Base-by-base conservation (phyloP, 139 green algal genomes). In the Asterochloris erici region DNA sequence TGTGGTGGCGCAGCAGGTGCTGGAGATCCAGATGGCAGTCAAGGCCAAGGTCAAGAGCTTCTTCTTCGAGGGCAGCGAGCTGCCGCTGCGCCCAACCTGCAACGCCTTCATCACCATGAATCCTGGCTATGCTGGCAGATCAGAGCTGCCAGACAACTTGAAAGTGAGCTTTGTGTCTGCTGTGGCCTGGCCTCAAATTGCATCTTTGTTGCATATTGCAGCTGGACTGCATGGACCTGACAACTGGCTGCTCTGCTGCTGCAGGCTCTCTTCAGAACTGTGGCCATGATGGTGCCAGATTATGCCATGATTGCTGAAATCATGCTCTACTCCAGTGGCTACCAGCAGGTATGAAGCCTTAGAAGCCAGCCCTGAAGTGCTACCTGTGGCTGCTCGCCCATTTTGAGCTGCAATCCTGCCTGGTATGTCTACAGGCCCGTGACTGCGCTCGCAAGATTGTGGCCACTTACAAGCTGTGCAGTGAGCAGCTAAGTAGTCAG, bases 81-180 rank as follows among this genome's bases (percentile, higher is more conserved):
- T 96, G 47, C 81, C 83, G 70, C 86, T 96, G 78, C 86, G 88
- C 14, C 91, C 89, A 78, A 92, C 88, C 27, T 95, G 92, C 90
- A 93, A 92, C 74, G 93, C 89, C 10, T 96, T 95, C 87, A 96
- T 96, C 88, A 96, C 93, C 74, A 96, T 96, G 93, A 96, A 96
- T 86, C 93, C 91, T 11, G 93, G 93, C n/a, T 96, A 93, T 71
- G 91, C 89, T 27, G 89, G 89, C 29, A 85, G 92, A 47, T 93
- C 89, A 17, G 92, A 96, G 89, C 90, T 96, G 81, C 92, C 92
- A 26, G 92, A 96, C 83, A 96, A 96, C 84, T 87, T 96, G 13
- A 94, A 95, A 88, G 86, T 83, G 94, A 94, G 85, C 38, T 54
- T 54, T 54, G 38, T 6, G 38, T 54, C 38, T 54, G 38, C 38